Conservation (phyloP, 345 rosid species). For the Brassica napus region Da-Ae NC_063440.1:807501-808000, state of each 20-base stretch:
- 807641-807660: no score
- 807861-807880: slow-evolving; percentile 57
- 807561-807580: slow-evolving; percentile 55
- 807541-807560: slow-evolving; percentile 92
- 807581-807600: no score
- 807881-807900: slow-evolving; percentile 93
- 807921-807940: slow-evolving; percentile 26
- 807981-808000: slow-evolving; percentile 82
- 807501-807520: slow-evolving; percentile 90
- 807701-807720: neutral
- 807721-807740: neutral
- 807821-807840: slow-evolving; percentile 95
- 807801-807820: slow-evolving; percentile 21
- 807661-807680: slow-evolving; percentile 73
- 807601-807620: no score
- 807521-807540: slow-evolving; percentile 88
- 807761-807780: neutral
- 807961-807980: neutral
- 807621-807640: no score
- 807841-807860: slow-evolving; percentile 85
- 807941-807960: neutral
- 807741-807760: neutral
- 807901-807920: slow-evolving; percentile 47
- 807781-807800: neutral
- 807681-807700: slow-evolving; percentile 75